A percentile compares a stretch with the other conserved stretches of the same genome.
These are phyloP conservation scores for Spencermartinsiella ligniputridi DNA, from an alignment of 1,139 yeast genomes.

Conservation along the genomic window DNA sequence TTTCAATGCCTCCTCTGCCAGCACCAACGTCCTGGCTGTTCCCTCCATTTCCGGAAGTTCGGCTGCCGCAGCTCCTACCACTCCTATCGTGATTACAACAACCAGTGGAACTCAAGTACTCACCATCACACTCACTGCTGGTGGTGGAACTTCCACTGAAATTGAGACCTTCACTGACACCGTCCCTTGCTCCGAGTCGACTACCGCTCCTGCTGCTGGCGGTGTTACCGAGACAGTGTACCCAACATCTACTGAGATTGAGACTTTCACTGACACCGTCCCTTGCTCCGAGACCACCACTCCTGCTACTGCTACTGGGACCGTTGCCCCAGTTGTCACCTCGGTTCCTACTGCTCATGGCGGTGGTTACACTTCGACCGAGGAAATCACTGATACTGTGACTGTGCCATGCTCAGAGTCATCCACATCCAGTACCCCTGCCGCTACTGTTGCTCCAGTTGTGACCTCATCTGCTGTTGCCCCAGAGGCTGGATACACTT, in stretches of 20 bases:
- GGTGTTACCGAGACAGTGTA: neutral
- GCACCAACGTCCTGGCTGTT: neutral
- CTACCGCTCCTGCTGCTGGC: neutral
- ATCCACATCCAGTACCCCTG: neutral
- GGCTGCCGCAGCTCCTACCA: neutral
- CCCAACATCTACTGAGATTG: neutral
- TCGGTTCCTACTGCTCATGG: slow-evolving; percentile 3
- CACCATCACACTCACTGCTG: too few species aligned
- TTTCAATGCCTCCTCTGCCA: neutral
- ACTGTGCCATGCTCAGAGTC: slow-evolving; percentile 4
- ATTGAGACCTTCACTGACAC: slow-evolving; percentile 9
- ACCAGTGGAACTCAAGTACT: slow-evolving; percentile 5
- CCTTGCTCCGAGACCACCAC: slow-evolving; percentile 3
- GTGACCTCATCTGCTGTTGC: slow-evolving; percentile 1
- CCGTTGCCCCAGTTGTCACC: neutral
- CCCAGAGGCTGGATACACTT: slow-evolving; percentile 1
- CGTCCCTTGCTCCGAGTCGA: neutral
- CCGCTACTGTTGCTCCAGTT: slow-evolving; percentile 2
- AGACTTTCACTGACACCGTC: slow-evolving; percentile 4
- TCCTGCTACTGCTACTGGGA: neutral
- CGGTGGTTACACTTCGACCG: neutral
- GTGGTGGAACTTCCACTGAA: too few species aligned
- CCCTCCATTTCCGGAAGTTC: neutral
- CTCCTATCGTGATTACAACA: neutral
- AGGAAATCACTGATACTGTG: slow-evolving; percentile 3